Base-by-base conservation (phyloP, 2,329 filamentous ascomycete genomes). In the Trichoderma oligosporum region DNA sequence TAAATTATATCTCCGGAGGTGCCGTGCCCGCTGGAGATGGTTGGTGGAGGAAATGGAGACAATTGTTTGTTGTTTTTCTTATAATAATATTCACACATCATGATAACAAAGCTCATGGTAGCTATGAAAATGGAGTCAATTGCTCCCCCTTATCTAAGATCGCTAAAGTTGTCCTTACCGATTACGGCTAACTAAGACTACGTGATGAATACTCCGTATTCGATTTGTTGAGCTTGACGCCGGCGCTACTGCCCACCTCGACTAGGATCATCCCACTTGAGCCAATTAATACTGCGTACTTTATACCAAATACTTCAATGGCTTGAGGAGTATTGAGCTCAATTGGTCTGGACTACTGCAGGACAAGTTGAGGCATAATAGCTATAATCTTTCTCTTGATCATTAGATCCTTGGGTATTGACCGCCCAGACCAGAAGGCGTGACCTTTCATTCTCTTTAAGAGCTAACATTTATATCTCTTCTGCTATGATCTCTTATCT, bases 241-340 rank as follows among this genome's bases (percentile, higher is more conserved):
- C 49, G 38, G 27, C 27, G 49, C 27, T 42, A 31, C 31, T 38
- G 22, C 52, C 52, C 41, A 36, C 52, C 14, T 27, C 7, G 31
- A 29, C 42, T 29, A 29, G 41, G 51, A n/a, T 46, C 22, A 18
- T 55, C 52, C 41, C 52, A 45, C 24, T 46, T 24, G 22, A 27
- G 27, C 27, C 11, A 38, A 46, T 38, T 27, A 29, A 38, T 45
- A 44, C 39, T 29, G 49, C 49, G n/a, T n/a, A n/a, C 22, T 54
- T 54, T 42, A 12, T 36, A 7, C 22, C n/a, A n/a, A n/a, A 25
- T 27, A 16, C 41, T 36, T 27, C 52, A 33, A 36, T 44, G 52
- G 24, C 33, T 46, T 22, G 22, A n/a, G 41, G 52, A 35, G 27
- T 11, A 11, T 31, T 31, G 27, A 31, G 27, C 6, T 11, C 5